Conservation (phyloP, 768 basidiomycete genomes). For the Dendrothele bispora region DNA sequence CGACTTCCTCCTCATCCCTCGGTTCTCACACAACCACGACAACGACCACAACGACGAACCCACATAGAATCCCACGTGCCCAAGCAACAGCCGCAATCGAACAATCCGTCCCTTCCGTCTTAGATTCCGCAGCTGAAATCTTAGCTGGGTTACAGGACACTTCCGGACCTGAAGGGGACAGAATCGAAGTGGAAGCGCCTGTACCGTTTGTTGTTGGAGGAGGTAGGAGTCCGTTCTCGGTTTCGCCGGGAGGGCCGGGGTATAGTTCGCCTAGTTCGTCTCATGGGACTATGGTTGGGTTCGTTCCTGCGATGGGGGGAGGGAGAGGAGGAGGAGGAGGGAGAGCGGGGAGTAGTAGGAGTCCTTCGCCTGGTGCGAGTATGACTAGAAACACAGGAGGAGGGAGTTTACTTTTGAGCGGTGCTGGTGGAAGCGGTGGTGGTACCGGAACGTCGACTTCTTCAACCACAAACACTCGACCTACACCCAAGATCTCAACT, state of each 20-base stretch:
- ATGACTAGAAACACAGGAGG: conserved; percentile 12
- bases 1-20: background rate
- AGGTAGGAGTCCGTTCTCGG: background rate
- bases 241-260: background rate
- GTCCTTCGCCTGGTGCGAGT: conserved; percentile 63
- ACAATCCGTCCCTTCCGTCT: conserved; percentile 78
- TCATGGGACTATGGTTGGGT: conserved; percentile 5
- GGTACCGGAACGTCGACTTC: background rate
- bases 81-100: conserved; percentile 76
- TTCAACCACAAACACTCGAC: background rate
- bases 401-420: conserved; percentile 48
- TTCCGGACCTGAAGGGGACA: conserved; percentile 48
- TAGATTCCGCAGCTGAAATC: conserved; percentile 80
- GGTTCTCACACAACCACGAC: background rate
- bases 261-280: background rate
- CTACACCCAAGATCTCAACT: too few relatives aligned
- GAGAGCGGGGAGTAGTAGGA: conserved; percentile 65
- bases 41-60: conserved; percentile 41
- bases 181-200: conserved; percentile 66
- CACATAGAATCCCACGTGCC: conserved; percentile 72
- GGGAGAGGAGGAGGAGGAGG: conserved; percentile 16
- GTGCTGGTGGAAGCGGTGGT: conserved; percentile 31
- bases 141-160: conserved; percentile 41
- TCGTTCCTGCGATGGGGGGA: conserved; percentile 7
- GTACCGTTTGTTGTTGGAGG: conserved; percentile 16